These are phyloP conservation scores for Monosporascus ibericus DNA, from an alignment of 2,329 filamentous ascomycete species.

Conservation along the genomic window DNA sequence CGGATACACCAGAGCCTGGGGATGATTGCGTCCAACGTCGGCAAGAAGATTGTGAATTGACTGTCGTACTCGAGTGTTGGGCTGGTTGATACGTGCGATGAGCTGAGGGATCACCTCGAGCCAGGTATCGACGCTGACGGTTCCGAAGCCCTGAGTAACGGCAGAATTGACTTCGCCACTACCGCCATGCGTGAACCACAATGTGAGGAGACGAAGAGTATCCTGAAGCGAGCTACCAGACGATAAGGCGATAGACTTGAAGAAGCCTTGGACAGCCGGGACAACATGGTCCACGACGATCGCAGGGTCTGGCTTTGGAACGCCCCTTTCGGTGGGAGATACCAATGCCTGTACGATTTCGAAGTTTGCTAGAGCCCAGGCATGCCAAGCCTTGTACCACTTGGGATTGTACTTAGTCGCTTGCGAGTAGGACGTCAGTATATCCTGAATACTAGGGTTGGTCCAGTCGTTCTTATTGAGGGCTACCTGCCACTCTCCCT, in stretches of 20 bases:
- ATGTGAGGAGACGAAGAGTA: constrained; percentile 80
- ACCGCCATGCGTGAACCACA: constrained; percentile 95
- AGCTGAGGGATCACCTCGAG: constrained; percentile 96
- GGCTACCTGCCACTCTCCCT: constrained; percentile 91
- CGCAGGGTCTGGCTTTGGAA: constrained; percentile 49
- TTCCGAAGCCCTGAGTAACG: constrained; percentile 83
- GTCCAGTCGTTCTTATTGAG: constrained; percentile 87
- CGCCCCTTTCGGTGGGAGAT: constrained; percentile 53
- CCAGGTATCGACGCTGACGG: constrained; percentile 96
- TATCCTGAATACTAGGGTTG: constrained; percentile 76
- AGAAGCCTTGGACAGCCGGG: constrained; percentile 91
- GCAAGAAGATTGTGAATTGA: constrained; percentile 88
- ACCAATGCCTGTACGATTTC: constrained; percentile 87
- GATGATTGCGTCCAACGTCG: constrained; percentile 89
- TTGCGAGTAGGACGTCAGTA: constrained; percentile 82
- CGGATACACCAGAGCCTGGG: constrained; percentile 93
- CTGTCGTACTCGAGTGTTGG: constrained; percentile 79
- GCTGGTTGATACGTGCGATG: constrained; percentile 95
- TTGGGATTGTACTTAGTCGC: constrained; percentile 90
- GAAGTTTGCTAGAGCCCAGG: constrained; percentile 97
- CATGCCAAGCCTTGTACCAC: constrained; percentile 99
- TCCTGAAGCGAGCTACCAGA: constrained; percentile 92
- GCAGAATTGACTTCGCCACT: constrained; percentile 80
- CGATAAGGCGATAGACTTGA: constrained; percentile 91
- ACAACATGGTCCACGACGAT: constrained; percentile 84